Conservation (phyloP, 495 filamentous ascomycete genomes). For the Parathielavia appendiculata region DNA sequence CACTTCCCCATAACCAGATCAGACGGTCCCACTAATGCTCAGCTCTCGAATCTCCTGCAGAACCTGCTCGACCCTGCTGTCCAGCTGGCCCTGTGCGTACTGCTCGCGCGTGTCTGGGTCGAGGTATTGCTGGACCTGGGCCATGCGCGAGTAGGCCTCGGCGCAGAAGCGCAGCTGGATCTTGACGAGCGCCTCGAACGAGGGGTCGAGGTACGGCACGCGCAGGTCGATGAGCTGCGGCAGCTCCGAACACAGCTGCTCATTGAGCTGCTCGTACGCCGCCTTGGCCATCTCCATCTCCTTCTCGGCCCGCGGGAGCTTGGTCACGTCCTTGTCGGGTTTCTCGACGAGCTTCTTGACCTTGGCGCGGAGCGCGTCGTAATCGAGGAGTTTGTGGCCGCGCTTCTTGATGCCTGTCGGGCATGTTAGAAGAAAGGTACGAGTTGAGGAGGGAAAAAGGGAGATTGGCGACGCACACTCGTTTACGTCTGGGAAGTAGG, state of each 20-base stretch:
- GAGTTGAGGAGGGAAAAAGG: not conserved
- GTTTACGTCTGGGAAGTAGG: slow-evolving; percentile 98
- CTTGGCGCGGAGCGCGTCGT: slow-evolving; percentile 89
- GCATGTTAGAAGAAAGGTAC: not conserved
- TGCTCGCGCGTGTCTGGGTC: slow-evolving; percentile 95
- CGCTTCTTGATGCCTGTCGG: slow-evolving; percentile 85
- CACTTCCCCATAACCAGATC: not conserved
- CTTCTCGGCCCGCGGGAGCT: slow-evolving; percentile 88
- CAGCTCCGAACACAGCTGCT: slow-evolving; percentile 85
- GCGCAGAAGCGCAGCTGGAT: slow-evolving; percentile 97
- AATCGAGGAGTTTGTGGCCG: slow-evolving; percentile 95
- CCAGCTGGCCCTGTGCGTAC: slow-evolving; percentile 89
- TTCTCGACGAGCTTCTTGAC: slow-evolving; percentile 97
- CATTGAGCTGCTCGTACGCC: slow-evolving; percentile 92
- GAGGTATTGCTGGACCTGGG: slow-evolving; percentile 97
- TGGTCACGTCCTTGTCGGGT: slow-evolving; percentile 94
- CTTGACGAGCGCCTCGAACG: slow-evolving; percentile 96
- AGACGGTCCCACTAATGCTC: slow-evolving; percentile 72
- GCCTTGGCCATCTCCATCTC: slow-evolving; percentile 89
- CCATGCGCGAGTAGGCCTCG: slow-evolving; percentile 94
- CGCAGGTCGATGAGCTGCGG: slow-evolving; percentile 97
- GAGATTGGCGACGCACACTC: slow-evolving; percentile 58
- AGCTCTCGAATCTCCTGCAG: slow-evolving; percentile 94
- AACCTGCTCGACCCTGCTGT: slow-evolving; percentile 90
- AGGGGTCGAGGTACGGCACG: slow-evolving; percentile 93